Evolutionary conservation across 768 basidiomycete genomes (phyloP), one percentile per base, ranked within the genome.

Genomic region (Mycena epipterygia): DNA sequence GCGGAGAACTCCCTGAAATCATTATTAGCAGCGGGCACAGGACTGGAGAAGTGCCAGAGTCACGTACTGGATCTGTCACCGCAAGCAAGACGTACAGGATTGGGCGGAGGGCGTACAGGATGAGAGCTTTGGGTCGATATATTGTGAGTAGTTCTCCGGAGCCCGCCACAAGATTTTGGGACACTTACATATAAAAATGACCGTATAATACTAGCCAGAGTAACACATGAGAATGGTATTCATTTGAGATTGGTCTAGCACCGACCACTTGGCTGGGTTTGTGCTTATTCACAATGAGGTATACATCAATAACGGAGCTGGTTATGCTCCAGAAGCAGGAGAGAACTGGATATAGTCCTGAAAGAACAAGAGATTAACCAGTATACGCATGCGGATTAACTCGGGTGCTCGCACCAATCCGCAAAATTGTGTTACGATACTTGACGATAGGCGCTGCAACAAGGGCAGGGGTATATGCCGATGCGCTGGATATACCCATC

Each of bases 311-410:
- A 4, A 52, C 23, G 19, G 16, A 29, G 29, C 46, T 25, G 46
- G 33, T 51, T 23, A 25, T 4, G 33, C 46, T 62, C 25, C 35
- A 39, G 35, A 49, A 37, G 41, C 62, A 64, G 41, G 51, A 64
- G 19, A 63, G n/a, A 23, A 61, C 11, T 29, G 60, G 60, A 49
- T 61, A 61, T 41, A 61, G 13, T 13, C 60, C 60, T 61, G 33
- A 11, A 5, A 27, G 3, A 1, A 3, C 19, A 33, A 41, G 42
- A 29, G 8, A 12, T 5, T 8, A 29, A n/a, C 23, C 17, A 30
- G 11, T 19, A 32, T 52, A 11, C 4, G 32, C 16, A 32, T 5
- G 19, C 11, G 16, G 2, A 3, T 25, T 16, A 11, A 11, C 14
- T 9, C 3, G 9, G 21, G 19, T 17, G 29, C 9, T 14, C 61